phyloP scores from a whole-genome alignment of 192 early-diverging fungal genomes.

The Dissophora globulifera region DNA sequence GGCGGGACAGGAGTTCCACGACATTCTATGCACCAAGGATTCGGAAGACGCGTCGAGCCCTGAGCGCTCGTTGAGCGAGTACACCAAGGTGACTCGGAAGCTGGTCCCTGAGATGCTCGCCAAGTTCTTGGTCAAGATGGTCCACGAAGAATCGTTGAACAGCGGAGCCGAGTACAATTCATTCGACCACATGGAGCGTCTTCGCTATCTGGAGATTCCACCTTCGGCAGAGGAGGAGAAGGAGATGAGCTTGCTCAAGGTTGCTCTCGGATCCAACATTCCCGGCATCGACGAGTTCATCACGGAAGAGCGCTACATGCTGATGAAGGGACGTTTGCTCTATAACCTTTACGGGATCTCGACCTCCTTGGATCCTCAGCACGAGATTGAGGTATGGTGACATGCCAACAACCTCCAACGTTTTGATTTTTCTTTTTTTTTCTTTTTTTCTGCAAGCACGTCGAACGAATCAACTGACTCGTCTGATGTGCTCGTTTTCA shows the following conservation, averaged over 20 bases:
- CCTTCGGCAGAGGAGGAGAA: constrained; percentile 59
- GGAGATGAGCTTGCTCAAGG: constrained; percentile 71
- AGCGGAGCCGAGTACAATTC: constrained; percentile 72
- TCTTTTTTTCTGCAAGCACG: too few species aligned
- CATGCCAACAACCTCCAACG: background rate
- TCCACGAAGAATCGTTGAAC: constrained; percentile 78
- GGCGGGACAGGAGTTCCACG: constrained; percentile 76
- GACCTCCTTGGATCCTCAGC: constrained; percentile 41
- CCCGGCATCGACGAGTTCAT: constrained; percentile 88
- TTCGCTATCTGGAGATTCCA: constrained; percentile 73
- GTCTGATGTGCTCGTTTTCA: too few species aligned
- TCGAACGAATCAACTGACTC: too few species aligned
- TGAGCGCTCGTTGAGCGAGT: constrained; percentile 56
- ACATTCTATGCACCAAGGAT: constrained; percentile 53
- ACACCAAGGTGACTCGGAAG: constrained; percentile 55
- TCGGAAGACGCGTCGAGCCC: constrained; percentile 39
- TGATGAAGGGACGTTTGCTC: constrained; percentile 85
- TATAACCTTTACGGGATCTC: constrained; percentile 84
- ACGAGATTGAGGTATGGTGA: constrained; percentile 21
- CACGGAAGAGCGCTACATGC: constrained; percentile 83
- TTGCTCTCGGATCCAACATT: constrained; percentile 74
- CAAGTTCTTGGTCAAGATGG: constrained; percentile 85
- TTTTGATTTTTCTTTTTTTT: background rate
- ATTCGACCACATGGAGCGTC: constrained; percentile 89
- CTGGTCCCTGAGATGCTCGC: constrained; percentile 81